Evolutionary conservation across 176 grass and related monocot species (phyloP), one percentile per base, ranked within the genome.

Genomic region (Aegilops tauschii): DNA sequence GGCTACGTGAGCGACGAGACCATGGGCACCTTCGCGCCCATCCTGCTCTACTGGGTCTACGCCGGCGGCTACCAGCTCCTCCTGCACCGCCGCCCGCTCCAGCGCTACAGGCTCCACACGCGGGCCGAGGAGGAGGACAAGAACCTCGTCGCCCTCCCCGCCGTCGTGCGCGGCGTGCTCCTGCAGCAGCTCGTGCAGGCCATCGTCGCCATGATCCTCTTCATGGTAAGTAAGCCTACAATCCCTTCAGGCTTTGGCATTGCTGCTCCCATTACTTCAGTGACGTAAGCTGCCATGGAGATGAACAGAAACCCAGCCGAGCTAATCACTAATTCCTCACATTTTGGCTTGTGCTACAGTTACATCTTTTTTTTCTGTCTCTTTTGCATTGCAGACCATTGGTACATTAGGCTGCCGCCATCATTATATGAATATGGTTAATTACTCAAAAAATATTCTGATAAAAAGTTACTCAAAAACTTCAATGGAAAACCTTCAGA

Each of bases 1-100:
- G 94, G 94, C 30, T 92, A 92, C 69, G 5, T 85, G 64, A 97
- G 88, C 90, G 94, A 97, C 87, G 94, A 97, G 90, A 83, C 89
- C 18, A 94, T 97, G 94, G 94, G 94, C 52, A 94, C 94, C 36
- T 92, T 97, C 78, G 94, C 92, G 52, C 94, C 94, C 65, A 97
- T 97, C 86, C 80, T 94, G 69, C 84, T 97, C 18, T 97, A 94
- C 85, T 97, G 94, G 94, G 68, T 92, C 54, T 97, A 97, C 80
- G 92, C 85, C 65, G 92, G 94, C 20, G 54, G 91, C 32, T 97
- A 97, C 83, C 92, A 97, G 78, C 90, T 97, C 54, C 34, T 87
- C 68, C 86, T 93, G 45, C 88, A 90, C 45, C 88, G 87, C 47
- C 90, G 92, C 52, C 86, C 86, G 59, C 76, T 97, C 73, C 75